Evolutionary conservation across 1,284 basidiomycete species (phyloP).

Genomic region (Termitomyces sp.): DNA sequence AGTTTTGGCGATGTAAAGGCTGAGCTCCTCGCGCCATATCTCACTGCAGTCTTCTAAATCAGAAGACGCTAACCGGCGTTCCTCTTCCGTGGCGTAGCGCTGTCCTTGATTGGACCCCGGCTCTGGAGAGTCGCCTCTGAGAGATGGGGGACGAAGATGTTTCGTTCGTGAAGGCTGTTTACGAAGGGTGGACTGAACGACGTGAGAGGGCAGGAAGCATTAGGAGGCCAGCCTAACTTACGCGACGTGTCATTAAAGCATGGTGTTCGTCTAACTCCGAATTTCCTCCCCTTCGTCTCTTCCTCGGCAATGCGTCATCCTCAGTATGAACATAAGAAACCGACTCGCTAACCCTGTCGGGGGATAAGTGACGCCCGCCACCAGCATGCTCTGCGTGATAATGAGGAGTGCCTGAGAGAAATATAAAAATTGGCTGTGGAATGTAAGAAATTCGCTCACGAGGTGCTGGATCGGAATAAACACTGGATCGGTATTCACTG

Average conservation of each 20-base stretch:
- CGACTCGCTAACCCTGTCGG: constrained; percentile 24
- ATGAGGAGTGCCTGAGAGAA: constrained; percentile 6
- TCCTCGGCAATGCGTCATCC: constrained; percentile 43
- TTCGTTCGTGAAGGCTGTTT: constrained; percentile 20
- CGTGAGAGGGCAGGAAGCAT: constrained; percentile 1
- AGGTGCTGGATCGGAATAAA: constrained; percentile 9
- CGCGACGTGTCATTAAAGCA: constrained; percentile 48
- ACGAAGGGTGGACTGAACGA: constrained; percentile 19
- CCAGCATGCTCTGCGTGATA: constrained; percentile 15
- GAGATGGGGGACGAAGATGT: constrained; percentile 13
- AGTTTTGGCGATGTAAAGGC: constrained; percentile 64
- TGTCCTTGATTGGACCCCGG: constrained; percentile 9
- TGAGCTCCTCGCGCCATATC: constrained; percentile 64
- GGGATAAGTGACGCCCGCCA: constrained; percentile 23
- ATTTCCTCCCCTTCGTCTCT: constrained; percentile 45
- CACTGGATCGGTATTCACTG: constrained; percentile 7
- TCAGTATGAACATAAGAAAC: constrained; percentile 30
- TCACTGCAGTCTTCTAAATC: constrained; percentile 76
- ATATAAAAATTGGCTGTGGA: neutral
- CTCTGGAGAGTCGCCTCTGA: constrained; percentile 11
- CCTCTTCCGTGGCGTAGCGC: constrained; percentile 28
- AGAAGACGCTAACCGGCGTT: constrained; percentile 55
- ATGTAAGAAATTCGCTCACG: constrained; percentile 4
- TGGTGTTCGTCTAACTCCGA: constrained; percentile 50
- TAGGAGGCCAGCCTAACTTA: constrained; percentile 31